phyloP scores from a whole-genome alignment of 2,329 filamentous ascomycete genomes.

The Calonectria pteridis region DNA sequence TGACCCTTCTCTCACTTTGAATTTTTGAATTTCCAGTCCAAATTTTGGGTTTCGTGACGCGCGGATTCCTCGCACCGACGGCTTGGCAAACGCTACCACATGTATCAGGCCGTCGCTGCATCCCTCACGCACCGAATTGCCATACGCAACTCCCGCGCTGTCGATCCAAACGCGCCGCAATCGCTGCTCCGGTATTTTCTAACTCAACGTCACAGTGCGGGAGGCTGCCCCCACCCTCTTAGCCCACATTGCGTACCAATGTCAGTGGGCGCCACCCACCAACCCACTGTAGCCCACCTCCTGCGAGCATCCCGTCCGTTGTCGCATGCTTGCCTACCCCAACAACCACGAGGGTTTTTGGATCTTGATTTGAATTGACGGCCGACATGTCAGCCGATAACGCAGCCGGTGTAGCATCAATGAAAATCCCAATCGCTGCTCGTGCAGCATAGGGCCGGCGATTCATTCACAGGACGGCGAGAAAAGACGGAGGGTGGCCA shows the following conservation, averaged over 20 bases:
- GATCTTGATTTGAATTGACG: slow-evolving; percentile 26
- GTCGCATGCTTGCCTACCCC: slow-evolving; percentile 15
- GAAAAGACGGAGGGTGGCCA: background rate
- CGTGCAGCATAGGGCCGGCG: background rate
- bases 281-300: slow-evolving; percentile 14
- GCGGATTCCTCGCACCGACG: background rate
- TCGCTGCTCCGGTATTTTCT: slow-evolving; percentile 20
- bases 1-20: background rate
- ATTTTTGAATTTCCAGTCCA: background rate
- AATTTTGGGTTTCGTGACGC: background rate
- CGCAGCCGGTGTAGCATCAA: slow-evolving; percentile 4
- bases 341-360: slow-evolving; percentile 22
- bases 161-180: slow-evolving; percentile 22
- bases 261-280: slow-evolving; percentile 9
- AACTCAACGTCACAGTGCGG: slow-evolving; percentile 19
- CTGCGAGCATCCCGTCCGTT: slow-evolving; percentile 15
- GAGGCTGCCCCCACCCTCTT: slow-evolving; percentile 11
- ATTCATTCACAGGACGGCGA: slow-evolving; percentile 2
- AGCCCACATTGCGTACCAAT: slow-evolving; percentile 7
- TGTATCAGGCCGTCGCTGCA: background rate
- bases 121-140: slow-evolving; percentile 25
- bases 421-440: slow-evolving; percentile 13
- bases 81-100: background rate
- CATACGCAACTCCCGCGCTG: background rate
- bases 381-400: slow-evolving; percentile 18